phyloP scores from a whole-genome alignment of 2,329 filamentous ascomycete genomes.

The Zymoseptoria pseudotritici region DNA sequence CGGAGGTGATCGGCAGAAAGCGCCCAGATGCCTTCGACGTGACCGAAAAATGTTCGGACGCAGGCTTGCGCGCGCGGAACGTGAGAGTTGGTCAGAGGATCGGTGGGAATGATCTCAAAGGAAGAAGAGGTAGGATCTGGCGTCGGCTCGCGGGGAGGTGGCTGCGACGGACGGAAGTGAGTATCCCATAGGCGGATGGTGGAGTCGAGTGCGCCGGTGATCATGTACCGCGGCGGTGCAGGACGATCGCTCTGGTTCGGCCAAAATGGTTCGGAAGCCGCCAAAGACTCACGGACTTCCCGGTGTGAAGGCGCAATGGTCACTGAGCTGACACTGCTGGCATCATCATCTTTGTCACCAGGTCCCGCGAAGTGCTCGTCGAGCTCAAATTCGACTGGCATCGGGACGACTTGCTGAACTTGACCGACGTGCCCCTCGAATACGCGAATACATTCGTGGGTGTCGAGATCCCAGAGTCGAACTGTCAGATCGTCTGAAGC shows the following conservation, averaged over 20 bases:
- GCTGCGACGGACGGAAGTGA: conserved; percentile 18
- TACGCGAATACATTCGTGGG: conserved; percentile 63
- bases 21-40: conserved; percentile 93
- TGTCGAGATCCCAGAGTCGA: conserved; percentile 88
- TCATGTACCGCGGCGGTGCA: conserved; percentile 79
- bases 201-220: conserved; percentile 84
- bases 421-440: conserved; percentile 91
- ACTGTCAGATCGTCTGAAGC: conserved; percentile 90
- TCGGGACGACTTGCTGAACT: conserved; percentile 80
- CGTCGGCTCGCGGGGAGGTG: conserved; percentile 6
- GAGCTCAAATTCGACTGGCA: conserved; percentile 83
- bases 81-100: conserved; percentile 29
- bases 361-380: conserved; percentile 55
- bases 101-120: conserved; percentile 25
- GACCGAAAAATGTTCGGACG: conserved; percentile 89
- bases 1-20: conserved; percentile 81
- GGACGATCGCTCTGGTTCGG: conserved; percentile 49
- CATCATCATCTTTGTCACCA: conserved; percentile 44
- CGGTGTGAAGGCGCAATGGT: conserved; percentile 15
- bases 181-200: conserved; percentile 93
- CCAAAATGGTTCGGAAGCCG: conserved; percentile 43
- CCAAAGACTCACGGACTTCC: not conserved
- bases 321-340: conserved; percentile 26
- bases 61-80: conserved; percentile 47
- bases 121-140: conserved; percentile 7